Percentiles rank a stretch among this genome's conserved stretches.
phyloP scores from a whole-genome alignment of 805 yeast species.

The Yarrowia divulgata region DNA sequence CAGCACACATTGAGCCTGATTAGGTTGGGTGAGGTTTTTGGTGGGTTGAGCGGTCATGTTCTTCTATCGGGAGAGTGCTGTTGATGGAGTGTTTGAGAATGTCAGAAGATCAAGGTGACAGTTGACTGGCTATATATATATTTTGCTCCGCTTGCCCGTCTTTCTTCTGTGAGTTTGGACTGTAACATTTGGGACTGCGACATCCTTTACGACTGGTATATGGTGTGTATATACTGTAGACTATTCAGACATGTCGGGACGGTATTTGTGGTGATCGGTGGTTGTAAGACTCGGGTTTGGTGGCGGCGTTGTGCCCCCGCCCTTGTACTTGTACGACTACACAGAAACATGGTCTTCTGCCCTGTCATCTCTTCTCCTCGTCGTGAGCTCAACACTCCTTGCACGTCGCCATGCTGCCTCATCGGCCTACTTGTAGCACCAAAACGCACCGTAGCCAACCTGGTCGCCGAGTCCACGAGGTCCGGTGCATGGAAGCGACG shows the following conservation, averaged over 20 bases:
- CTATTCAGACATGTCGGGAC: no score
- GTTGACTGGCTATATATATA: not conserved
- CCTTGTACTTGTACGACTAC: no score
- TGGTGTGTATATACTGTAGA: not conserved
- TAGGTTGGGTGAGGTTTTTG: slow-evolving; percentile 13
- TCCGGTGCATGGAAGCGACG: not conserved
- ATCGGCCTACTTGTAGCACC: not conserved
- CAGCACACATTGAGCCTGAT: slow-evolving; percentile 8
- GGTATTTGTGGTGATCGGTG: no score
- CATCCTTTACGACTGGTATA: not conserved
- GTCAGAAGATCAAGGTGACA: not conserved
- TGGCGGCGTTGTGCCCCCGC: no score
- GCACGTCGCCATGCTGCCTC: not conserved
- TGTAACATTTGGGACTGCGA: not conserved
- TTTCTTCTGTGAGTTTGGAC: slow-evolving; percentile 24
- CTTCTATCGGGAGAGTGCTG: not conserved
- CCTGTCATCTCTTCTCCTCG: no score
- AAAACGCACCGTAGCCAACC: slow-evolving; percentile 6
- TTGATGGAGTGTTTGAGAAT: not conserved
- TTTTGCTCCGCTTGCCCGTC: not conserved
- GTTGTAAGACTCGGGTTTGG: no score
- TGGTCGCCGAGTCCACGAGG: not conserved
- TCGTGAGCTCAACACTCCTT: no score
- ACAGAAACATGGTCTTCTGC: no score
- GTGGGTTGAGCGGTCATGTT: not conserved